These are phyloP conservation scores for Microcyclospora tardicrescens DNA, from an alignment of 2,329 filamentous ascomycete species.

Conservation along the genomic window DNA sequence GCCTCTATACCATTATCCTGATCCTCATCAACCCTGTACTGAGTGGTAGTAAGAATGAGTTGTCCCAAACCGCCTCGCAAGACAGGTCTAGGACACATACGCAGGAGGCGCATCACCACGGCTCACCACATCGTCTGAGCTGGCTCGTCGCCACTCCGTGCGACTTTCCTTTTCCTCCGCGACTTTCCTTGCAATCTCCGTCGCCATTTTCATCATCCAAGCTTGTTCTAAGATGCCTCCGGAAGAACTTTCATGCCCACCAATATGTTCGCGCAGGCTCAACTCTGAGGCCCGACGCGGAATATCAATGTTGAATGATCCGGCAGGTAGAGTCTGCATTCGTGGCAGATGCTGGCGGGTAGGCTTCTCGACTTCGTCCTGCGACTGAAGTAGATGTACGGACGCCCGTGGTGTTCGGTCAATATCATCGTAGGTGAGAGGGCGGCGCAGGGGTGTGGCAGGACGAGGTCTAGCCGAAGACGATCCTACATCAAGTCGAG, in stretches of 20 bases:
- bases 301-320: conserved; percentile 3
- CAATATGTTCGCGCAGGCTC: conserved; percentile 13
- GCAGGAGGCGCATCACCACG: conserved; percentile 22
- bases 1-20: too few relatives aligned
- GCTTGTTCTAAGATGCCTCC: conserved; percentile 57
- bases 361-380: not conserved
- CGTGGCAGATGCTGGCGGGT: conserved; percentile 7
- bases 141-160: conserved; percentile 8
- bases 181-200: conserved; percentile 76
- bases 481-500: conserved; percentile 1
- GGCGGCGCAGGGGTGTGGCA: conserved; percentile 5
- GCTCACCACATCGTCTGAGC: conserved; percentile 7
- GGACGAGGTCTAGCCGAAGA: conserved; percentile 6
- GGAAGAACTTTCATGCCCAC: conserved; percentile 7
- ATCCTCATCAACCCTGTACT: too few relatives aligned
- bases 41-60: too few relatives aligned
- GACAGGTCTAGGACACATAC: conserved; percentile 18
- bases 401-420: conserved; percentile 25
- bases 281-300: conserved; percentile 11
- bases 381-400: conserved; percentile 8
- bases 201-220: conserved; percentile 87
- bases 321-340: conserved; percentile 9
- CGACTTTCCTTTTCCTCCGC: conserved; percentile 62
- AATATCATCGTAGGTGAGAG: conserved; percentile 17
- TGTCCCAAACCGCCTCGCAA: too few relatives aligned